Conservation (phyloP, 257 asterid genomes). For the Leonotis leonurus region DNA sequence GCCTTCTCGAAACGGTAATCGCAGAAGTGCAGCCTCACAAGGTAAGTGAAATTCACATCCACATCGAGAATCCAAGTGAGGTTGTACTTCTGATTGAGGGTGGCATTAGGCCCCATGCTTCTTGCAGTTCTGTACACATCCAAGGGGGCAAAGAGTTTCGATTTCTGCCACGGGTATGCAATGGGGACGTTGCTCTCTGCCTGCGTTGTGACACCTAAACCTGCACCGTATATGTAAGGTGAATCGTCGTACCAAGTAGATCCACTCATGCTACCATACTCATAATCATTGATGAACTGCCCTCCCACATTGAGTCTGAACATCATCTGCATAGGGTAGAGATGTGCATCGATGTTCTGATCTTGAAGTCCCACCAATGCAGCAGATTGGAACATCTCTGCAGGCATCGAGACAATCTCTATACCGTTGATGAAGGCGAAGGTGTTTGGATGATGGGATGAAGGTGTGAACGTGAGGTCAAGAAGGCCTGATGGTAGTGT, state of each 20-base stretch:
- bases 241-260: constrained; percentile 73
- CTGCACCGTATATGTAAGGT: constrained; percentile 57
- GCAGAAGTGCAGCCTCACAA: constrained; percentile 75
- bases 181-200: constrained; percentile 32
- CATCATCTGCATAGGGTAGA: constrained; percentile 46
- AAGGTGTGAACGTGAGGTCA: constrained; percentile 54
- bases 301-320: constrained; percentile 68
- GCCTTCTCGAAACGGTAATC: constrained; percentile 38
- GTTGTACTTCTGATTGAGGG: constrained; percentile 45
- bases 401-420: constrained; percentile 61
- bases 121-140: constrained; percentile 48
- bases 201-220: constrained; percentile 34
- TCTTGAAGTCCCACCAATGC: constrained; percentile 36
- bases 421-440: constrained; percentile 75
- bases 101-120: constrained; percentile 51
- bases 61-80: constrained; percentile 64
- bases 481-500: constrained; percentile 23
- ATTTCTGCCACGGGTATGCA: constrained; percentile 25
- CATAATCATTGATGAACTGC: constrained; percentile 31
- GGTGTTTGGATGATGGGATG: constrained; percentile 11
- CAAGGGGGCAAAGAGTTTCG: constrained; percentile 38
- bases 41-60: constrained; percentile 55
- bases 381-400: constrained; percentile 35
- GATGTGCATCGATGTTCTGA: constrained; percentile 18
- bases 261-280: constrained; percentile 39